Evolutionary conservation across 352 stramenopile genomes (phyloP).

Genomic region (Phytopythium chamaehyphon): DNA sequence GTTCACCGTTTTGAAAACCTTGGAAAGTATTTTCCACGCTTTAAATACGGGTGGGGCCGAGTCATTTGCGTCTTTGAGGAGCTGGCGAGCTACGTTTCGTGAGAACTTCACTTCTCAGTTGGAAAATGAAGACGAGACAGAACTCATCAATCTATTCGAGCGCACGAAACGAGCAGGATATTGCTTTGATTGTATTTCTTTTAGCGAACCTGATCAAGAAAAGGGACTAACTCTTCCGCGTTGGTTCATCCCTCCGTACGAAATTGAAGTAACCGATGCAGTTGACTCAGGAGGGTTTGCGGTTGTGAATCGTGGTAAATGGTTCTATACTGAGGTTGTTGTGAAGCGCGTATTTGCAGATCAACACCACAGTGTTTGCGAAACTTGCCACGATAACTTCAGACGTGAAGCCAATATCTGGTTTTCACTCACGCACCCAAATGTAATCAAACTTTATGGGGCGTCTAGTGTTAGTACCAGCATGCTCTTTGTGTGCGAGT

Average conservation of each 20-base stretch:
- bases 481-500: slow-evolving; percentile 19
- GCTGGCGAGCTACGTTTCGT: no score
- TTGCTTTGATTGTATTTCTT: no score
- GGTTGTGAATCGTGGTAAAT: background rate
- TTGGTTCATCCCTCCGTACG: slow-evolving; percentile 6
- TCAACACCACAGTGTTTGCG: no score
- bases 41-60: no score
- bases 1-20: no score
- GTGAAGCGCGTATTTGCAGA: background rate
- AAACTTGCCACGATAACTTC: slow-evolving; percentile 7
- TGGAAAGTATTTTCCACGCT: no score
- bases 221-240: background rate
- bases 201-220: no score
- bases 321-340: slow-evolving; percentile 4
- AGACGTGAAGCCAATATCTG: slow-evolving; percentile 17
- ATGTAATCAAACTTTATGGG: slow-evolving; percentile 23
- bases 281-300: background rate
- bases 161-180: no score
- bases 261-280: background rate
- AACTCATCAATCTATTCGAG: no score
- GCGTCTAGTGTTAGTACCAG: slow-evolving; percentile 18
- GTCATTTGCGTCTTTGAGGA: no score
- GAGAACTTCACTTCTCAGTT: no score
- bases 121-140: no score
- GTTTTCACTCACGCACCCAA: slow-evolving; percentile 22